Evolutionary conservation across 176 grass and related monocot species (phyloP).

Genomic region (Musa schizocarpa): DNA sequence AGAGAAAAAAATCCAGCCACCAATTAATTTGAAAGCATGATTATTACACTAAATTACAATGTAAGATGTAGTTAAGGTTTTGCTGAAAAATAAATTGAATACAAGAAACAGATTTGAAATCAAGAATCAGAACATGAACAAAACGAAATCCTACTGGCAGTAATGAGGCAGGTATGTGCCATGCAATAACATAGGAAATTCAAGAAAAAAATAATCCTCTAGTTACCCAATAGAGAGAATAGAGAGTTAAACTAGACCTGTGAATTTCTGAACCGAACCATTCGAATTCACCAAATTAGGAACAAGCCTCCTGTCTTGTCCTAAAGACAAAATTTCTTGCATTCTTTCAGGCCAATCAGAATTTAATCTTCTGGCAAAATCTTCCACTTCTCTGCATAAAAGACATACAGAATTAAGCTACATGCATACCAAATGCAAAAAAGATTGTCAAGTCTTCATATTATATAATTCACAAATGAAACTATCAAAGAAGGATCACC

Average conservation of each 20-base stretch:
- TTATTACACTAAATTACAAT: no score
- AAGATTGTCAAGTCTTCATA: not conserved
- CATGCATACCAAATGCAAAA: not conserved
- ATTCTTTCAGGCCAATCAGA: conserved; percentile 94
- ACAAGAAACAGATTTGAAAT: no score
- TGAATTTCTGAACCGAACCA: not conserved
- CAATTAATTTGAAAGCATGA: no score
- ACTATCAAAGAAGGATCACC: no score
- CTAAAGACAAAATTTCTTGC: conserved; percentile 57
- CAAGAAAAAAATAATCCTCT: not conserved
- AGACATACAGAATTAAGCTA: conserved; percentile 17
- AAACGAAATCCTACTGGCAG: no score
- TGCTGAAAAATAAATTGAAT: no score
- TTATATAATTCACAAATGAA: no score
- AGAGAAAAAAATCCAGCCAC: no score
- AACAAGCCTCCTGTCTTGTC: conserved; percentile 58
- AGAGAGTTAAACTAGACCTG: not conserved
- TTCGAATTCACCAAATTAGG: conserved; percentile 36
- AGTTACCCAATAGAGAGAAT: not conserved
- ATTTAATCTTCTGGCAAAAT: conserved; percentile 93
- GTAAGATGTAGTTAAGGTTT: no score
- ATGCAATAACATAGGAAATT: no score
- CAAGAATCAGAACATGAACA: no score
- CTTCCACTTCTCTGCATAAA: conserved; percentile 87
- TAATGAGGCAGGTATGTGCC: no score